Percentiles rank a stretch among this genome's conserved stretches.
phyloP scores from a whole-genome alignment of 1,139 yeast species.

The Zygotorulaspora mrakii region DNA sequence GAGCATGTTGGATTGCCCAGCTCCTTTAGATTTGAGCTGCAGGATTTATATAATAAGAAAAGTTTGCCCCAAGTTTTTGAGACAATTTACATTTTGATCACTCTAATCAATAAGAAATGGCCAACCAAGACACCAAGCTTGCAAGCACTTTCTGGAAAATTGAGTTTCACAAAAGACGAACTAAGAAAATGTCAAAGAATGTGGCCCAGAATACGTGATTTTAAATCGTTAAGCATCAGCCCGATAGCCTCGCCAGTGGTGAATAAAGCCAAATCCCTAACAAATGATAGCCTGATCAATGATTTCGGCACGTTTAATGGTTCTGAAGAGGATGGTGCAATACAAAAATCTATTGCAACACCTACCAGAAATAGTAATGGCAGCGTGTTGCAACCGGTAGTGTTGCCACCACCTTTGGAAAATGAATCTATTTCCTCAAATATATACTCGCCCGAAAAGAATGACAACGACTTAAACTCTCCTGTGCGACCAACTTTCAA shows the following conservation, averaged over 20 bases:
- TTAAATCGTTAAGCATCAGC: conserved; percentile 39
- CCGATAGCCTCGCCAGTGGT: conserved; percentile 16
- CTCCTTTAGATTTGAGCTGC: conserved; percentile 80
- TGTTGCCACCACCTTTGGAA: conserved; percentile 11
- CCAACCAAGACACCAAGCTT: conserved; percentile 52
- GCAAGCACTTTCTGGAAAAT: conserved; percentile 57
- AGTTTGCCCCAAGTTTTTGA: conserved; percentile 92
- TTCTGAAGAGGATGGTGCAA: conserved; percentile 1
- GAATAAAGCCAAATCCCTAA: conserved; percentile 2
- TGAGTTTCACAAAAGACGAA: conserved; percentile 64
- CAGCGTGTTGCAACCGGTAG: conserved; percentile 4
- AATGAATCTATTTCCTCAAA: conserved; percentile 6
- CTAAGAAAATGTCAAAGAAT: conserved; percentile 59
- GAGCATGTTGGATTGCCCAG: conserved; percentile 76
- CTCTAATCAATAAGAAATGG: conserved; percentile 53
- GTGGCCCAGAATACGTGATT: conserved; percentile 57
- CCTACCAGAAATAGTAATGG: conserved; percentile 8
- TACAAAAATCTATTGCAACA: too few relatives aligned
- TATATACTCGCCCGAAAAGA: conserved; percentile 2
- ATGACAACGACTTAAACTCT: conserved; percentile 2
- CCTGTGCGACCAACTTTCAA: conserved; percentile 17
- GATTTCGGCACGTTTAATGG: conserved; percentile 21
- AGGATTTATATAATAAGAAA: conserved; percentile 89
- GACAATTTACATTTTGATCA: conserved; percentile 83
- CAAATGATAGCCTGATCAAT: conserved; percentile 22